Base-by-base conservation (phyloP, 805 yeast species). In the Schwanniomyces polymorphus region DNA sequence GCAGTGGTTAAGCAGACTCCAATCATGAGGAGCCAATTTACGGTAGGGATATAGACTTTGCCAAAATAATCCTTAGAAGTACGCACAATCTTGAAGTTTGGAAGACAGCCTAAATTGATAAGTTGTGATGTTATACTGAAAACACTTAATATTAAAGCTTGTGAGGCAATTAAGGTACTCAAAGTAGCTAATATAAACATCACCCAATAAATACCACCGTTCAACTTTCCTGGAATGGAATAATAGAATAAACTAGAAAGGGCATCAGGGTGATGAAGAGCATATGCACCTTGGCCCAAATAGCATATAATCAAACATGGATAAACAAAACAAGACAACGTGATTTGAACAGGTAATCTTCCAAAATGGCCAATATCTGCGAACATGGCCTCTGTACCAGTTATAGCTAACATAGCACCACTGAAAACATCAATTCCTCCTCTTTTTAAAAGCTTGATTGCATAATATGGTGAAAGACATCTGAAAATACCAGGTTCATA, bases 351-450 rank as follows among this genome's bases (percentile, higher is more conserved):
- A 0, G 85, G 77, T 5, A 66, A 51, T 23, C 68, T 67, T 2
- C 83, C 80, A 55, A 81, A 79, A 55, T 79, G 84, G 4, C 85
- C 81, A 43, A 81, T 68, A 60, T 82, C 86, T 1, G 85, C 84
- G 64, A 82, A 82, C 82, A 82, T 76, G 6, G 86, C 85, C 52
- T 82, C 86, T 4, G 79, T 68, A 27, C 86, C 86, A 0, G 87
- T 81, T 23, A 82, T 62, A 1, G 81, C 67, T 38, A 82, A 72
- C 78, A 81, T 74, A 3, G 79, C 78, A 4, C 79, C 75, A 9
- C 79, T 73, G 27, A 82, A 64, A 2, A 70, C 64, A 55, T 75
- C 80, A 26, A 76, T 63, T 17, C 70, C 72, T 3, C 72, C 68
- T 9, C 57, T 51, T 41, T 57, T 64, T 49, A 82, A 60, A 33